These are phyloP conservation scores for Talaromyces liani DNA, from an alignment of 495 filamentous ascomycete genomes.

Conservation along the genomic window DNA sequence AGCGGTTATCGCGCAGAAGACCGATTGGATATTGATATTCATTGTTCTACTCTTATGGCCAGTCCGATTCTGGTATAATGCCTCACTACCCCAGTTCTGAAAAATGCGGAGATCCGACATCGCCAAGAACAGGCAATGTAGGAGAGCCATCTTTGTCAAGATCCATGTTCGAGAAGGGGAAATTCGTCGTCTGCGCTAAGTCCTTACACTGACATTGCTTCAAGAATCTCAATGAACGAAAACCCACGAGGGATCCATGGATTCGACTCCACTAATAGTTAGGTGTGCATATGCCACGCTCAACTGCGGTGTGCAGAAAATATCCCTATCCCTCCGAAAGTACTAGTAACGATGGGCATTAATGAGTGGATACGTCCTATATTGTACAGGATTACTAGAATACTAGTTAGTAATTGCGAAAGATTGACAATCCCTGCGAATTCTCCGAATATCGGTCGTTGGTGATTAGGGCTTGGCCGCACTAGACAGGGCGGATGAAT, in stretches of 20 bases:
- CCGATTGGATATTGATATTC: neutral
- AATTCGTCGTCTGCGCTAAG: neutral
- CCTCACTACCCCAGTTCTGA: neutral
- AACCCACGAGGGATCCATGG: too few species aligned
- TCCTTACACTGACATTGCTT: neutral
- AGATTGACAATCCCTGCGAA: neutral
- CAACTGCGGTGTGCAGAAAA: too few species aligned
- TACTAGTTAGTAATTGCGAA: too few species aligned
- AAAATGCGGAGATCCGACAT: neutral
- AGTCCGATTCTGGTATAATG: neutral
- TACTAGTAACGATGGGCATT: too few species aligned
- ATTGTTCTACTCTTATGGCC: too few species aligned
- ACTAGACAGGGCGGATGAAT: neutral
- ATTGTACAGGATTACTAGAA: too few species aligned
- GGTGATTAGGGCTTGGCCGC: neutral
- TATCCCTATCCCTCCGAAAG: too few species aligned
- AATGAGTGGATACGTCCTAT: too few species aligned
- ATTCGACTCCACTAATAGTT: too few species aligned
- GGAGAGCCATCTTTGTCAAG: neutral
- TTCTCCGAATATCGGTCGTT: neutral
- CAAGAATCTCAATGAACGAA: neutral
- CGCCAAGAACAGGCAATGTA: neutral
- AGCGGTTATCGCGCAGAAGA: neutral
- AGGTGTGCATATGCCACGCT: too few species aligned
- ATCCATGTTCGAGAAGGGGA: neutral